These are phyloP conservation scores for Gaultheria prostrata DNA, from an alignment of 148 eudicot species.

Conservation along the genomic window DNA sequence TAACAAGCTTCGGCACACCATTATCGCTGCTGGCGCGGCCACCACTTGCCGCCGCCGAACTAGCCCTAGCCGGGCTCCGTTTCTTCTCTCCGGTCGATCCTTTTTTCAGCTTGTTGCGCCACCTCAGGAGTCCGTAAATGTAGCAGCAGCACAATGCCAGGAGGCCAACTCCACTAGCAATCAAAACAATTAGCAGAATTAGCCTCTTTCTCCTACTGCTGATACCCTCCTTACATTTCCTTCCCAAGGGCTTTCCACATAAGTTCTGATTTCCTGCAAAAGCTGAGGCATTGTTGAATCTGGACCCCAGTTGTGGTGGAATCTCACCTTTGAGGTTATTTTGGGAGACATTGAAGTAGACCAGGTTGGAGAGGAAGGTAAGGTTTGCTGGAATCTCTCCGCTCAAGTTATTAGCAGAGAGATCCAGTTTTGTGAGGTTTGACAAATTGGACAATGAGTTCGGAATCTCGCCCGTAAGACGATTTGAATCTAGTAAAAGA, in stretches of 20 bases:
- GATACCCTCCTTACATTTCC: constrained; percentile 27
- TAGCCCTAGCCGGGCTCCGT: constrained; percentile 48
- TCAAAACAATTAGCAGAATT: constrained; percentile 33
- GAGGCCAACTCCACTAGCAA: constrained; percentile 35
- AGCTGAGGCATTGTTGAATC: constrained; percentile 46
- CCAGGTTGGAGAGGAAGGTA: constrained; percentile 42
- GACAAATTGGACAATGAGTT: constrained; percentile 45
- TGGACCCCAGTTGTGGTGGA: constrained; percentile 48
- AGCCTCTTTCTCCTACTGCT: constrained; percentile 30
- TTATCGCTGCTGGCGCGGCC: constrained; percentile 43
- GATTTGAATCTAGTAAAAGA: constrained; percentile 47
- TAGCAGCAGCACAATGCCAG: constrained; percentile 50
- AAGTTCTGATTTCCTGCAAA: constrained; percentile 45
- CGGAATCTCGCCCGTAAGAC: constrained; percentile 66
- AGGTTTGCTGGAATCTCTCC: constrained; percentile 72
- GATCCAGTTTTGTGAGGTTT: constrained; percentile 52
- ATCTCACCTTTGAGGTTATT: constrained; percentile 79
- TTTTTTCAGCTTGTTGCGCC: constrained; percentile 49
- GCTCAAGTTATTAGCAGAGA: constrained; percentile 59
- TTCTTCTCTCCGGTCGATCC: constrained; percentile 46
- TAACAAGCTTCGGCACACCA: constrained; percentile 48
- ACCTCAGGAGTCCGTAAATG: constrained; percentile 38
- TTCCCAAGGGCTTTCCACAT: constrained; percentile 51
- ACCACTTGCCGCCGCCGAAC: constrained; percentile 38
- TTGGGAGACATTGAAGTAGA: constrained; percentile 55